These are phyloP conservation scores for Sugiyamaella boreocaroliniensis DNA, from an alignment of 805 yeast genomes.

Conservation along the genomic window DNA sequence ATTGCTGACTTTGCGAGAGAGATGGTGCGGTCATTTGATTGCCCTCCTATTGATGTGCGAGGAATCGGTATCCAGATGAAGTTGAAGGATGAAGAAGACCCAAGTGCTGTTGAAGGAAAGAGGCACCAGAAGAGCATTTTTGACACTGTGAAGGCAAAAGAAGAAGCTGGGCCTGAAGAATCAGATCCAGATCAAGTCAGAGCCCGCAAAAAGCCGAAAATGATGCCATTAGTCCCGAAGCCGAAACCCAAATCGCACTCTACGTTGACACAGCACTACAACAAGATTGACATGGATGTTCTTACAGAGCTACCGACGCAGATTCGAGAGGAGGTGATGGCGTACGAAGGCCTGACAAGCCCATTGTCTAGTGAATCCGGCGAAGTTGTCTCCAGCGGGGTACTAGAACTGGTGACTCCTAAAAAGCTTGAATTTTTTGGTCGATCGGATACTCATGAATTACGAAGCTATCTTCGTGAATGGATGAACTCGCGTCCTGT, in stretches of 20 bases:
- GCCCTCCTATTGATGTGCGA: constrained; percentile 63
- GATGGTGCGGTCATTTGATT: constrained; percentile 49
- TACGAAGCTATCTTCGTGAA: constrained; percentile 28
- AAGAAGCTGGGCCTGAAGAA: not conserved
- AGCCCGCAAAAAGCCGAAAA: not conserved
- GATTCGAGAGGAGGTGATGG: constrained; percentile 51
- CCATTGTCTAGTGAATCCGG: too few species aligned
- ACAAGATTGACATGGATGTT: constrained; percentile 55
- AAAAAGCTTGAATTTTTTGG: constrained; percentile 34
- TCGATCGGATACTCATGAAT: constrained; percentile 29
- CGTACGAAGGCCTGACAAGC: not conserved
- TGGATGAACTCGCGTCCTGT: constrained; percentile 34
- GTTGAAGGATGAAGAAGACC: constrained; percentile 30
- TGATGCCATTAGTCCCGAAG: constrained; percentile 5
- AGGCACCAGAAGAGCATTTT: not conserved
- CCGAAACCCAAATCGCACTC: constrained; percentile 3
- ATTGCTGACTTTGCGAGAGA: constrained; percentile 55
- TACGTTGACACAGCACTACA: constrained; percentile 11
- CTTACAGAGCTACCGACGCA: constrained; percentile 59
- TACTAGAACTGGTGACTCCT: not conserved
- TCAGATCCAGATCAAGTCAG: not conserved
- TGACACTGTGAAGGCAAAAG: not conserved
- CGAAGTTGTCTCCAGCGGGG: not conserved
- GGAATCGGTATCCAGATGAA: constrained; percentile 73
- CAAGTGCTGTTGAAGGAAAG: not conserved